phyloP scores from a whole-genome alignment of 108 stramenopile genomes.

The Stephanodiscus minutulus region DNA sequence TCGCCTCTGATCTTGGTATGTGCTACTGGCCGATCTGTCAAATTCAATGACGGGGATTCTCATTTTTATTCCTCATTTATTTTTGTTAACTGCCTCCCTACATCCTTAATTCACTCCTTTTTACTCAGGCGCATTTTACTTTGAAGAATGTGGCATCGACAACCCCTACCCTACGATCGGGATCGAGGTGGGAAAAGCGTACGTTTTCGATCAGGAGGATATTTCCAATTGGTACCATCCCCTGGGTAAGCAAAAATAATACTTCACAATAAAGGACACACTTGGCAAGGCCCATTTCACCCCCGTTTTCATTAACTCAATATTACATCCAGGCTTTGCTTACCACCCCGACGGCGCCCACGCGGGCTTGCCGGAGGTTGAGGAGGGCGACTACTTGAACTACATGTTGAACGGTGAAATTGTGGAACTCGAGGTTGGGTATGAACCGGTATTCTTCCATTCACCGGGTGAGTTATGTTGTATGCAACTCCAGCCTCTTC shows the following conservation, averaged over 20 bases:
- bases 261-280: too few species aligned
- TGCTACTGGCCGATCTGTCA: slow-evolving; percentile 21
- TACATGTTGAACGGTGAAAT: slow-evolving; percentile 60
- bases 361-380: slow-evolving; percentile 21
- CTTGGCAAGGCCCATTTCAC: too few species aligned
- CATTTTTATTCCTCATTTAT: not conserved
- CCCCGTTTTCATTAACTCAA: too few species aligned
- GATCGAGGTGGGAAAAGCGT: slow-evolving; percentile 75
- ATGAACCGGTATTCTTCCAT: slow-evolving; percentile 80
- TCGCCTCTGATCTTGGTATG: slow-evolving; percentile 67
- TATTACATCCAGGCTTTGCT: too few species aligned
- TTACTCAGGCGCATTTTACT: slow-evolving; percentile 58
- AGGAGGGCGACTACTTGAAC: slow-evolving; percentile 11
- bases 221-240: slow-evolving; percentile 84
- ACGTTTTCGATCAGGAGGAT: slow-evolving; percentile 72
- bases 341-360: slow-evolving; percentile 36
- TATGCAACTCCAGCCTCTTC: not conserved
- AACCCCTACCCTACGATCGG: slow-evolving; percentile 79
- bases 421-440: slow-evolving; percentile 72
- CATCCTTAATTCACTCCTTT: not conserved
- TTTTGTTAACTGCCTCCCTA: not conserved
- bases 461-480: slow-evolving; percentile 39
- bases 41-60: not conserved
- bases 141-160: slow-evolving; percentile 78
- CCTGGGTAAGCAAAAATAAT: too few species aligned